Evolutionary conservation across 164 flowering plant species (phyloP), one percentile per base, ranked within the genome.

Genomic region (Houttuynia cordata): DNA sequence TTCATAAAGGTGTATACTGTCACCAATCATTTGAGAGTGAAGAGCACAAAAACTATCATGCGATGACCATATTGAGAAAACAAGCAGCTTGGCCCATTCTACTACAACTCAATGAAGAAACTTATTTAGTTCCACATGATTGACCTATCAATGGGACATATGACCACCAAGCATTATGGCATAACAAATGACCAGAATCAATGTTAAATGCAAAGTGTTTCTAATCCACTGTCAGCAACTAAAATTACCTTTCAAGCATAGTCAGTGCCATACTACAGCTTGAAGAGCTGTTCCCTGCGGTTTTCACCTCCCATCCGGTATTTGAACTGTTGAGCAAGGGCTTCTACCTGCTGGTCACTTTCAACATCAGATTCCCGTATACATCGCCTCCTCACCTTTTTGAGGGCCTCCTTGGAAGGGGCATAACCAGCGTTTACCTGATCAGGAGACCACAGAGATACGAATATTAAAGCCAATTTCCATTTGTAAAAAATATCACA

Each of bases 381-480:
- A 56, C 96, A 83, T 58, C 99, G 83, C 72, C 99, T 86, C 69
- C 93, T 77, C 22, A 90, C 70, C 76, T 83, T 91, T 69, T 76
- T 85, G 13, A 94, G 79, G 24, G 71, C 79, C 63, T 82, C 87
- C 70, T 75, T 94, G 17, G 89, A 72, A 15, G 99, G 96, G 39
- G 24, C 54, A 67, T 77, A 79, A 59, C 95, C 97, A 6, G 83
- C 95, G 42, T 56, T 68, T 21, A 86, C 79, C 99, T 94, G 88
- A 64, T 62, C 66, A 49, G 39, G 22, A 30, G 24, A 22, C n/a
- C 14, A 24, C 8, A 17, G 39, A 10, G 34, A 7, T 37, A 56
- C 23, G 17, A 9, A 22, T 56, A 18, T 30, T 30, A 6, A 30
- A 30, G 24, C 12, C 56, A 20, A 18, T n/a, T n/a, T 17, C 10